These are phyloP conservation scores for Didymella segeticola DNA, from an alignment of 2,329 filamentous ascomycete genomes.

Conservation along the genomic window DNA sequence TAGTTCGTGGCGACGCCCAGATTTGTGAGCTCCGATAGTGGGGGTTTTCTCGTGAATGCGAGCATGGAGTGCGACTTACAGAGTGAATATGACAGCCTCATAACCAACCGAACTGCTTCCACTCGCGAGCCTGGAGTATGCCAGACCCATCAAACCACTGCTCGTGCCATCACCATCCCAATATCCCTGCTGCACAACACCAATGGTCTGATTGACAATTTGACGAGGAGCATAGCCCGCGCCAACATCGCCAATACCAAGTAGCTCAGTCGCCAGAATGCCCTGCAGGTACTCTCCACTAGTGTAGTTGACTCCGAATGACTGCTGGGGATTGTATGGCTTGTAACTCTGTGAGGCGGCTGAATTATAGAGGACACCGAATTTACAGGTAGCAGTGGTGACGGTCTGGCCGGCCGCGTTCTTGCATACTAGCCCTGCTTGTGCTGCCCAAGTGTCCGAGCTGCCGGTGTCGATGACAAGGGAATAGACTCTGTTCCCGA, in stretches of 20 bases:
- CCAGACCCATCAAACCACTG: slow-evolving; percentile 41
- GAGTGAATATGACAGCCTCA: slow-evolving; percentile 29
- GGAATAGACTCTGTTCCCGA: slow-evolving; percentile 24
- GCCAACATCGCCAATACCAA: slow-evolving; percentile 27
- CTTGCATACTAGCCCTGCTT: slow-evolving; percentile 25
- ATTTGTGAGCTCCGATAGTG: not conserved
- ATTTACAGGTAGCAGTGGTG: slow-evolving; percentile 22
- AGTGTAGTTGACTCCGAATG: slow-evolving; percentile 32
- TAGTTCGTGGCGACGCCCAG: not conserved
- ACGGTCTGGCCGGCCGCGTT: not conserved
- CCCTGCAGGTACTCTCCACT: slow-evolving; percentile 35
- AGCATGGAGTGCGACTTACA: slow-evolving; percentile 25
- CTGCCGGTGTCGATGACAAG: slow-evolving; percentile 39
- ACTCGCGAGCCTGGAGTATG: slow-evolving; percentile 29
- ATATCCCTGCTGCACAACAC: slow-evolving; percentile 34
- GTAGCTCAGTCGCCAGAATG: slow-evolving; percentile 28
- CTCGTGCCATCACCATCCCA: slow-evolving; percentile 38
- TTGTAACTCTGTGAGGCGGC: slow-evolving; percentile 3
- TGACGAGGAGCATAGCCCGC: slow-evolving; percentile 14
- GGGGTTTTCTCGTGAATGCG: not conserved
- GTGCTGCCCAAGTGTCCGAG: slow-evolving; percentile 38
- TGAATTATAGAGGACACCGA: slow-evolving; percentile 25
- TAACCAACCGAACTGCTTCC: slow-evolving; percentile 26
- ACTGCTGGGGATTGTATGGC: slow-evolving; percentile 3
- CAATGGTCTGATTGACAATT: slow-evolving; percentile 34